These are phyloP conservation scores for Trifolium subterraneum DNA, from an alignment of 306 rosid genomes.

Conservation along the genomic window DNA sequence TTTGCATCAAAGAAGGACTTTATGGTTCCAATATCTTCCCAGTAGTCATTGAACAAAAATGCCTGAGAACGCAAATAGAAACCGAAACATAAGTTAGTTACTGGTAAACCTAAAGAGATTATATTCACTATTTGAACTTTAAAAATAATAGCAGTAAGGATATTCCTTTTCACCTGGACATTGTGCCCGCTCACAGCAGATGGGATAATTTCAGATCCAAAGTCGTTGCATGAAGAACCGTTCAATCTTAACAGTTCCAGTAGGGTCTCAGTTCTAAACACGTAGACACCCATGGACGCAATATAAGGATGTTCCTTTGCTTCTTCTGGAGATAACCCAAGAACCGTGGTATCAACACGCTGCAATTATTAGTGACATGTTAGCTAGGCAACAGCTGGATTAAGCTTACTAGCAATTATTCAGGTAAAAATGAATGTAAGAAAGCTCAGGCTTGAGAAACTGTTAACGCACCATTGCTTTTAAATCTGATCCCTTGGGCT, in stretches of 20 bases:
- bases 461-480: conserved; percentile 76
- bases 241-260: conserved; percentile 71
- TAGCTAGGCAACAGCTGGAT: conserved; percentile 29
- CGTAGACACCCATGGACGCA: conserved; percentile 99
- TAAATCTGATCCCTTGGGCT: conserved; percentile 86
- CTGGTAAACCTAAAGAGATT: background rate
- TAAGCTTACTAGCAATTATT: conserved; percentile 19
- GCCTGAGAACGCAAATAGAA: conserved; percentile 63
- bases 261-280: conserved; percentile 80
- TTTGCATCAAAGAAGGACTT: conserved; percentile 92
- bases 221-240: conserved; percentile 79
- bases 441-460: conserved; percentile 29
- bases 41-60: conserved; percentile 89
- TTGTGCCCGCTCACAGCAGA: conserved; percentile 83
- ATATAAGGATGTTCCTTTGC: conserved; percentile 71
- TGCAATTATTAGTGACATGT: conserved; percentile 52
- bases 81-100: conserved; percentile 19
- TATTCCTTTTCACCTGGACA: conserved; percentile 73
- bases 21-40: conserved; percentile 98
- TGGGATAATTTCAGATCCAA: conserved; percentile 95
- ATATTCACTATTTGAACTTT: conserved; percentile 1
- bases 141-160: conserved; percentile 5
- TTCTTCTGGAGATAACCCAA: conserved; percentile 78
- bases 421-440: conserved; percentile 3
- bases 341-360: conserved; percentile 84